Evolutionary conservation across 768 basidiomycete genomes (phyloP), one percentile per base, ranked within the genome.

Genomic region (Panaeolus cyanescens): DNA sequence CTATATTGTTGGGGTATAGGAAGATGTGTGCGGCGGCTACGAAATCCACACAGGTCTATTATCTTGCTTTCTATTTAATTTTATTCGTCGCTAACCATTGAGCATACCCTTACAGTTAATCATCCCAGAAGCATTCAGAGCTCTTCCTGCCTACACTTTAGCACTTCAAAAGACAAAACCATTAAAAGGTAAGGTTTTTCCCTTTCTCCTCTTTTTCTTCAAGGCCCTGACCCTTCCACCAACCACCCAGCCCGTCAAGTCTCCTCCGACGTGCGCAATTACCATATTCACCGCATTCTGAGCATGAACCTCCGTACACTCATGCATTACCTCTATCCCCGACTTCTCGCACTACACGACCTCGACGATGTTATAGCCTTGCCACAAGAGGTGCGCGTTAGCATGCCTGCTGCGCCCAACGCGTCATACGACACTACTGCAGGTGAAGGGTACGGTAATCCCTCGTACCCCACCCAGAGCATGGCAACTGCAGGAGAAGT

Each of bases 181-280:
- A 19, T 76, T 99, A n/a, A 96, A 97, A 88, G 94, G 96, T 88
- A 69, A 61, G 65, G 6, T 6, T 59, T 59, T 58, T 55, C 56
- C 31, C 56, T 37, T 53, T 62, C n/a, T 22, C 34, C 53, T n/a
- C 20, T 37, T n/a, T 54, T 3, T 56, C 55, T 53, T 32, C 39
- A 28, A 62, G 37, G 8, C 28, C 39, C 42, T 17, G 32, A 25
- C 37, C 28, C 7, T 36, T 33, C 9, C 31, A 55, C 5, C 32
- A 25, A 45, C 45, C 37, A 54, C 57, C 22, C 68, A 96, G 95
- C 88, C 50, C 87, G 92, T 15, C 88, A 86, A 66, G 95, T 99
- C 54, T 89, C 91, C 5, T 90, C 95, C n/a, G 97, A 99, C 68
- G 94, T 96, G 10, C 90, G 97, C 56, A 93, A 95, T 65, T 91